Conservation (phyloP, 495 filamentous ascomycete species). For the Aspergillus conjunctus region DNA sequence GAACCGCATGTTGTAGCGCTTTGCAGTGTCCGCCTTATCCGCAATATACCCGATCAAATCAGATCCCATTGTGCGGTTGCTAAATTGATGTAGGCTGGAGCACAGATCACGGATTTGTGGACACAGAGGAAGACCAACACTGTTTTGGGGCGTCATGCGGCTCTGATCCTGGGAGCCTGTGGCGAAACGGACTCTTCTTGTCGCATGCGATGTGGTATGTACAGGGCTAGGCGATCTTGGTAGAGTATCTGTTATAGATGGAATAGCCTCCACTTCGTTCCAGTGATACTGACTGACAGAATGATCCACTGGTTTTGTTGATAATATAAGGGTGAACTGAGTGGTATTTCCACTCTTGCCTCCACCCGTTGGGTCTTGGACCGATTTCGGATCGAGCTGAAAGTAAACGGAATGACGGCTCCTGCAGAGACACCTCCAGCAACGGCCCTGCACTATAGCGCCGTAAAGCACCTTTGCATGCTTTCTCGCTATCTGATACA, state of each 20-base stretch:
- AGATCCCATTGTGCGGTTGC: too few species aligned
- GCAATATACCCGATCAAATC: neutral
- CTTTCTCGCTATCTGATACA: constrained; percentile 16
- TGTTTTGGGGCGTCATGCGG: neutral
- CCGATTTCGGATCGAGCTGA: neutral
- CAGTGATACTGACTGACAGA: neutral
- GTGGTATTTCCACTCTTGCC: neutral
- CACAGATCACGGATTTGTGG: neutral
- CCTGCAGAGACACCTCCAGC: constrained; percentile 31
- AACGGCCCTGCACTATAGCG: constrained; percentile 22
- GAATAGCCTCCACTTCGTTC: neutral
- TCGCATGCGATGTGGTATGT: neutral
- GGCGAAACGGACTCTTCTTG: neutral
- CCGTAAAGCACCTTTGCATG: constrained; percentile 19
- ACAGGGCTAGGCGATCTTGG: too few species aligned
- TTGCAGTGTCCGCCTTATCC: neutral
- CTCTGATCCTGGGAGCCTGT: too few species aligned
- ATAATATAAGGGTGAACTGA: neutral
- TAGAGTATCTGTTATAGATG: neutral
- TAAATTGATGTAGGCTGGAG: neutral
- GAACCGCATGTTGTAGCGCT: neutral
- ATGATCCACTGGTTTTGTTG: too few species aligned
- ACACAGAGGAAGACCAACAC: neutral
- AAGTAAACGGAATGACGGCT: constrained; percentile 7
- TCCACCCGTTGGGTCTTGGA: neutral